Evolutionary conservation across 139 green algal genomes (phyloP), one percentile per base, ranked within the genome.

Genomic region (Edaphochlamys debaryana): DNA sequence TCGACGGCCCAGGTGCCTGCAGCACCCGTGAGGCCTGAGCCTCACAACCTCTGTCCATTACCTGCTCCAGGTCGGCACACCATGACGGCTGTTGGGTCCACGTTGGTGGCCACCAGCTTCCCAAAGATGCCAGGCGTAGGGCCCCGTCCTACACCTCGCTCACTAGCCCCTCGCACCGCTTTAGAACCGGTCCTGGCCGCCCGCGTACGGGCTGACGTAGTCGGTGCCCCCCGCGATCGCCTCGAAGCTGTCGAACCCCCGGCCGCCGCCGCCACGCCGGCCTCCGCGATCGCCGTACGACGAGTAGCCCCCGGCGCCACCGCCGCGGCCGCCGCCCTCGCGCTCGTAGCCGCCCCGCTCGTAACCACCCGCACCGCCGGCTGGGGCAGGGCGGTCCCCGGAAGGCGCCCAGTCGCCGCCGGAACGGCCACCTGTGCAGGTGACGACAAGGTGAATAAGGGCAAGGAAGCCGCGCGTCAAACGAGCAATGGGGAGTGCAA

Each of bases 111-210:
- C n/a, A n/a, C n/a, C n/a, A n/a, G n/a, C n/a, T n/a, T n/a, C n/a
- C n/a, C n/a, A n/a, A n/a, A n/a, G n/a, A n/a, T n/a, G n/a, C n/a
- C n/a, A n/a, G n/a, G n/a, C n/a, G n/a, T n/a, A n/a, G n/a, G n/a
- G n/a, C n/a, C n/a, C n/a, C n/a, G n/a, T n/a, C n/a, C n/a, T n/a
- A n/a, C n/a, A n/a, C n/a, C n/a, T n/a, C n/a, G n/a, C n/a, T n/a
- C n/a, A n/a, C n/a, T n/a, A n/a, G n/a, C n/a, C n/a, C n/a, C n/a
- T n/a, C n/a, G n/a, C n/a, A n/a, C n/a, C n/a, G n/a, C n/a, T n/a
- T n/a, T 80, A 81, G n/a, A 63, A 81, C 15, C 75, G 38, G 64
- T 81, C 75, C 60, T 81, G 75, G 9, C 52, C 56, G 29, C 37
- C 4, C 1, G 64, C 19, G 40, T 81, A 81, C 3, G 75, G 75